Conservation (phyloP, 805 yeast species). For the Cyberlindnera sargentensis region DNA sequence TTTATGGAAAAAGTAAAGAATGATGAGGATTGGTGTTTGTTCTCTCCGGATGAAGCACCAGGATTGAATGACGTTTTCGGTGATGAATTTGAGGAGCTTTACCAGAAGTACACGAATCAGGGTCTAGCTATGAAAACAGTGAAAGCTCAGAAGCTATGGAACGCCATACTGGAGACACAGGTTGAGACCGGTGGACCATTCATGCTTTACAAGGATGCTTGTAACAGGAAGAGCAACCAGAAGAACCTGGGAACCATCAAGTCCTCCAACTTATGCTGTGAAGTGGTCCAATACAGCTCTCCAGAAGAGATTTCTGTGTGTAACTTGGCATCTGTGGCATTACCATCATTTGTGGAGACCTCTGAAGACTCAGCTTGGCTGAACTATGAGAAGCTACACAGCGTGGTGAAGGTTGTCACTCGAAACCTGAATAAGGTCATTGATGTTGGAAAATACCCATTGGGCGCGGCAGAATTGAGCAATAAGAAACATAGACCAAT, state of each 20-base stretch:
- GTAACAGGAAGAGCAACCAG: constrained; percentile 85
- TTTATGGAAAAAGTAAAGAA: constrained; percentile 86
- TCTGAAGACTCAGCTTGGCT: constrained; percentile 33
- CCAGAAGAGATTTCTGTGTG: constrained; percentile 93
- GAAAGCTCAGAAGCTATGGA: constrained; percentile 92
- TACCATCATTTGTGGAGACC: constrained; percentile 65
- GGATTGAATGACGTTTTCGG: constrained; percentile 84
- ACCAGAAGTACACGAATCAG: constrained; percentile 64
- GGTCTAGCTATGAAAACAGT: constrained; percentile 59
- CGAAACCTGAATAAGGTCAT: constrained; percentile 75
- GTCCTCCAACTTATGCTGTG: constrained; percentile 92
- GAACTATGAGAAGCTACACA: constrained; percentile 71
- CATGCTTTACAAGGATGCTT: constrained; percentile 89
- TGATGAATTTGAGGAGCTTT: constrained; percentile 69
- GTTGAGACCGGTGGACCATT: constrained; percentile 97
- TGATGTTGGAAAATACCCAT: constrained; percentile 79
- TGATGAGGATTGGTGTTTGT: constrained; percentile 78
- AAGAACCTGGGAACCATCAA: constrained; percentile 89
- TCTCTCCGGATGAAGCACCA: constrained; percentile 86
- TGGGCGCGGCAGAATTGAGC: constrained; percentile 61
- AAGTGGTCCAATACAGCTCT: constrained; percentile 86
- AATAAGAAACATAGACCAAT: constrained; percentile 83
- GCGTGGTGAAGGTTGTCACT: constrained; percentile 66
- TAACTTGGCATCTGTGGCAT: constrained; percentile 85
- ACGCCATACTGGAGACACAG: constrained; percentile 83